phyloP scores from a whole-genome alignment of 2,329 filamentous ascomycete genomes.

The Pochonia chlamydosporia region DNA sequence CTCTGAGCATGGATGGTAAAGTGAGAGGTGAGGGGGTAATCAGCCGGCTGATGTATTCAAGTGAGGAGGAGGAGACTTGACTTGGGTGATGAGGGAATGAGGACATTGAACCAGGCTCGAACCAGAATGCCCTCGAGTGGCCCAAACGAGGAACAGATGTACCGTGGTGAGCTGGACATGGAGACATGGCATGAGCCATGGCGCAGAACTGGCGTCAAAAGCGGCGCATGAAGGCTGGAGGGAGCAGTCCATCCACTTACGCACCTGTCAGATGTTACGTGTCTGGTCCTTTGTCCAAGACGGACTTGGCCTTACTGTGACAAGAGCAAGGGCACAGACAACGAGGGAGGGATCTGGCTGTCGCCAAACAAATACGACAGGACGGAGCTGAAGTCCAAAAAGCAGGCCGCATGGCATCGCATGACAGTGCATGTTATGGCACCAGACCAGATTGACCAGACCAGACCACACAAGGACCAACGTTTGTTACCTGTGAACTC shows the following conservation, averaged over 20 bases:
- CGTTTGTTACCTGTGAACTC: background rate
- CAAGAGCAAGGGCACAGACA: background rate
- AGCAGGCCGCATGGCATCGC: background rate
- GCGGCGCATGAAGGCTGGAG: background rate
- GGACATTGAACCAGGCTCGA: no score
- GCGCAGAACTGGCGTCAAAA: background rate
- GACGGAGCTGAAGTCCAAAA: no score
- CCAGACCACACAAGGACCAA: background rate
- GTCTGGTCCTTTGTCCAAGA: no score
- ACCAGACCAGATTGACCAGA: background rate
- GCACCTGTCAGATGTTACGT: background rate
- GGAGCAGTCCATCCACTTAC: background rate
- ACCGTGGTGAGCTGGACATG: no score
- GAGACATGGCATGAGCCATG: background rate
- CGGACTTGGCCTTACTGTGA: no score
- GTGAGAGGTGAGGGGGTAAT: background rate
- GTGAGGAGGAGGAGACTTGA: background rate
- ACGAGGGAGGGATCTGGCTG: background rate
- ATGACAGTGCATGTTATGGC: background rate
- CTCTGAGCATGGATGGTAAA: background rate
- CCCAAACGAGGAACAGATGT: no score
- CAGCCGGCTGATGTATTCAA: background rate
- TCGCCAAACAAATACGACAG: background rate
- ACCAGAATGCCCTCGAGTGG: no score
- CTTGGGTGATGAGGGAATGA: background rate